These are phyloP conservation scores for Ophiostoma angusticollis DNA, from an alignment of 2,329 filamentous ascomycete species.

Conservation along the genomic window DNA sequence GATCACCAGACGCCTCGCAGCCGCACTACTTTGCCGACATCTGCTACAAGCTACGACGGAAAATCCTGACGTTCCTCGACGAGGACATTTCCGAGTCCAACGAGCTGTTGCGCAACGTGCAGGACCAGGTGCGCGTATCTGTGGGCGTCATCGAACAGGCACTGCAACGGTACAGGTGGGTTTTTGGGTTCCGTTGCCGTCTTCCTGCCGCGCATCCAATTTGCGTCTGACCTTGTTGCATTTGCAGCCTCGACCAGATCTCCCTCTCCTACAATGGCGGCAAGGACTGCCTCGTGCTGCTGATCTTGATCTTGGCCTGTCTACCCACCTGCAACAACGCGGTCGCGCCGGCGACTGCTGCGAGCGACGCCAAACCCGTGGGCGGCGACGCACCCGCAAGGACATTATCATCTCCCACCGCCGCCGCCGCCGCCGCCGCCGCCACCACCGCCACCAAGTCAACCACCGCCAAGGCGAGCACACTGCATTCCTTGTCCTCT, in stretches of 20 bases:
- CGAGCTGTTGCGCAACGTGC: conserved; percentile 48
- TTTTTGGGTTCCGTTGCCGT: neutral
- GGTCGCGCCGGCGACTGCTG: conserved; percentile 16
- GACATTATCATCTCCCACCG: conserved; percentile 4
- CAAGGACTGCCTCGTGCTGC: conserved; percentile 90
- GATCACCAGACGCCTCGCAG: neutral
- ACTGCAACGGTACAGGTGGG: conserved; percentile 61
- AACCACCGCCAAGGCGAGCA: conserved; percentile 2
- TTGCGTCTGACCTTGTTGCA: too few relatives aligned
- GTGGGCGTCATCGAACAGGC: conserved; percentile 64
- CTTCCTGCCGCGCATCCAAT: too few relatives aligned
- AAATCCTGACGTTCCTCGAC: conserved; percentile 53
- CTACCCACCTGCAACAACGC: conserved; percentile 25
- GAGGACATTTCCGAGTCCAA: conserved; percentile 37
- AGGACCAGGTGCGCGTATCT: conserved; percentile 61
- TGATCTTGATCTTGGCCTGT: conserved; percentile 70
- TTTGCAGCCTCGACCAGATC: conserved; percentile 61
- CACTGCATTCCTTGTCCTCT: conserved; percentile 8
- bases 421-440: conserved; percentile 9
- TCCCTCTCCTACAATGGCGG: conserved; percentile 94
- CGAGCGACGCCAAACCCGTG: too few relatives aligned
- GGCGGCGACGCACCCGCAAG: too few relatives aligned
- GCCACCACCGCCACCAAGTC: neutral
- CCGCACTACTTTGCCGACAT: conserved; percentile 19
- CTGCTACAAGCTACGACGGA: conserved; percentile 41